Conservation (phyloP, 176 grass and related monocot species). For the Musa beccarii region DNA sequence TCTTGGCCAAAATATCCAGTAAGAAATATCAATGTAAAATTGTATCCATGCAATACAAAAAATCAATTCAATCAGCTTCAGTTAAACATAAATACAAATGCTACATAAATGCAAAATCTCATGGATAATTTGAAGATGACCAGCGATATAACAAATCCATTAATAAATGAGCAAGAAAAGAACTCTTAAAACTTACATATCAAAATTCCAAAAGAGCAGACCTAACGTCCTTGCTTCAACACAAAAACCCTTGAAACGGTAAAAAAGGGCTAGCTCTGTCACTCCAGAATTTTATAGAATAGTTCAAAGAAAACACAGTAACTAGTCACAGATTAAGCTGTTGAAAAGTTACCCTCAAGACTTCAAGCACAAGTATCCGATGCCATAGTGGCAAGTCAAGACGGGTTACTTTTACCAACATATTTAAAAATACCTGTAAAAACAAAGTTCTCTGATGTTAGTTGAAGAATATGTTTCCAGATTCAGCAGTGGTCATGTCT, state of each 20-base stretch:
- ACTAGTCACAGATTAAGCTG: slow-evolving; percentile 11
- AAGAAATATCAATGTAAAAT: background rate
- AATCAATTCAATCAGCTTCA: background rate
- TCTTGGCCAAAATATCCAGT: background rate
- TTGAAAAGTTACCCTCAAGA: slow-evolving; percentile 70
- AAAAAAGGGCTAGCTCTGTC: background rate
- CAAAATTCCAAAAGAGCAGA: slow-evolving; percentile 88
- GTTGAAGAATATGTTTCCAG: background rate
- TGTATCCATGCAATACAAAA: background rate
- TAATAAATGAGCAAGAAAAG: background rate
- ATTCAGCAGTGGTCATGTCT: background rate
- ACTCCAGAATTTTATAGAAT: background rate
- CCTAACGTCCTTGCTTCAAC: slow-evolving; percentile 80
- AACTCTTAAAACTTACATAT: slow-evolving; percentile 49
- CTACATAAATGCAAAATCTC: background rate
- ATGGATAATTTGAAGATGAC: background rate
- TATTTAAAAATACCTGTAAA: slow-evolving; percentile 92
- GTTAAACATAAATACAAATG: background rate
- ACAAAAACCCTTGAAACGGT: slow-evolving; percentile 76
- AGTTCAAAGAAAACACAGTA: slow-evolving; percentile 15
- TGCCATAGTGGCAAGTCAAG: slow-evolving; percentile 98
- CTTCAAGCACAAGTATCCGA: slow-evolving; percentile 95
- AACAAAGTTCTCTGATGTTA: slow-evolving; percentile 15
- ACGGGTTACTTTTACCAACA: slow-evolving; percentile 90
- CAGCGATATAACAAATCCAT: background rate